Conservation (phyloP, 257 asterid genomes). For the Ophiorrhiza pumila region DNA sequence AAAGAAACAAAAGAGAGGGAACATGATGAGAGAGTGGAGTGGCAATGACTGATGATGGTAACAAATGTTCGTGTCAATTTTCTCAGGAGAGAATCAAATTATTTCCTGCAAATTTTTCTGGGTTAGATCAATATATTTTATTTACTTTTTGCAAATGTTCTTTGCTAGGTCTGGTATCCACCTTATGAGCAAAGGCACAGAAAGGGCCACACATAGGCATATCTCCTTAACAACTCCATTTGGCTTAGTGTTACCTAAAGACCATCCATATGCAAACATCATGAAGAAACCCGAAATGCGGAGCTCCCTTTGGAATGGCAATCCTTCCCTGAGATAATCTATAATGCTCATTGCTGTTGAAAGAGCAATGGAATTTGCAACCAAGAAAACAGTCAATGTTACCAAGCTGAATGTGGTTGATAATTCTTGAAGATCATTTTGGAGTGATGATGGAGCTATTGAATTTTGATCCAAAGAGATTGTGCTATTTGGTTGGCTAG, state of each 20-base stretch:
- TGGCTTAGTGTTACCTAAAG: slow-evolving; percentile 16
- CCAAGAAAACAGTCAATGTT: slow-evolving; percentile 6
- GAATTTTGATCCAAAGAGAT: not conserved
- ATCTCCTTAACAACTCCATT: not conserved
- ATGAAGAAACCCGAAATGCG: slow-evolving; percentile 4
- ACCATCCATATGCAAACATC: slow-evolving; percentile 23
- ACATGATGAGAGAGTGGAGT: no score
- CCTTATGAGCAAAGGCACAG: slow-evolving; percentile 17
- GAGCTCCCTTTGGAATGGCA: slow-evolving; percentile 31
- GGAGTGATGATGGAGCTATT: not conserved
- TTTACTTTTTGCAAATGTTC: not conserved
- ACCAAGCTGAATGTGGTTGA: not conserved
- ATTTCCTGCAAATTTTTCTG: no score
- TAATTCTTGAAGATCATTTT: not conserved
- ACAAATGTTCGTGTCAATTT: no score
- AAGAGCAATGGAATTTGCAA: slow-evolving; percentile 22
- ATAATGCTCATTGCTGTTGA: slow-evolving; percentile 13
- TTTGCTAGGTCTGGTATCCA: not conserved
- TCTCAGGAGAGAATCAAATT: no score
- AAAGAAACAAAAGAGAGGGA: no score
- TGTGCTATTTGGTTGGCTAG: not conserved
- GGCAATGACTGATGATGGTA: no score
- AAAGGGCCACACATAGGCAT: not conserved
- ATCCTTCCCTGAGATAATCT: slow-evolving; percentile 13
- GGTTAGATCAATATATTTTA: not conserved